These are phyloP conservation scores for Magnolia sinica DNA, from an alignment of 164 flowering plant species.

Conservation along the genomic window DNA sequence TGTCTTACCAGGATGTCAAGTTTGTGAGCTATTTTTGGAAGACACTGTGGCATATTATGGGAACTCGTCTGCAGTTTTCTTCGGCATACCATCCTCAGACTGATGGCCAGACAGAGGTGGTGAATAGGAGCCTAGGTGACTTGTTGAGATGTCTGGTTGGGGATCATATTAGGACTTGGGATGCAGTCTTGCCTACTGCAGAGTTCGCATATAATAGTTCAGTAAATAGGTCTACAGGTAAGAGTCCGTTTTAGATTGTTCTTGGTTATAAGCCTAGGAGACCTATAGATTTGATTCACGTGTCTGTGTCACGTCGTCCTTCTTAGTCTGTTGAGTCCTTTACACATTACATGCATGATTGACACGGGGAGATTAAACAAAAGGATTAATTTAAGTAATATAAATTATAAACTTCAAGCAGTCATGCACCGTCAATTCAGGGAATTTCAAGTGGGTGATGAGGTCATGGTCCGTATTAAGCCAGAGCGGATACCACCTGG, in stretches of 20 bases:
- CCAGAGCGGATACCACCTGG: background rate
- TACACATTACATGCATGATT: no score
- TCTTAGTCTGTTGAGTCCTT: no score
- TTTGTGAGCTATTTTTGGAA: background rate
- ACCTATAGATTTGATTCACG: no score
- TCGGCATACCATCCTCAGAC: background rate
- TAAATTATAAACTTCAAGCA: background rate
- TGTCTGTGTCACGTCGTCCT: no score
- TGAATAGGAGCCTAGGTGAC: background rate
- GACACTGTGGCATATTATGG: background rate
- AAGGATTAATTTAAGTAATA: background rate
- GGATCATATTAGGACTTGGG: background rate
- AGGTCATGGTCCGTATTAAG: background rate
- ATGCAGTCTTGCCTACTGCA: background rate
- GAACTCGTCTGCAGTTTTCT: background rate
- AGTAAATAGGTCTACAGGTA: background rate
- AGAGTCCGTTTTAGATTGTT: background rate
- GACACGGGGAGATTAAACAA: no score
- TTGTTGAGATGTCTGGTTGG: background rate
- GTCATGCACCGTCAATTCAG: background rate
- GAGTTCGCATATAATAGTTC: slow-evolving; percentile 2
- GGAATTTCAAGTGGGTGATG: background rate
- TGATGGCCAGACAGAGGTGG: background rate
- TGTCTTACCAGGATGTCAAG: background rate
- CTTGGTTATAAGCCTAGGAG: no score